Conservation (phyloP, 495 filamentous ascomycete genomes). For the Talaromyces stipitatus region DNA sequence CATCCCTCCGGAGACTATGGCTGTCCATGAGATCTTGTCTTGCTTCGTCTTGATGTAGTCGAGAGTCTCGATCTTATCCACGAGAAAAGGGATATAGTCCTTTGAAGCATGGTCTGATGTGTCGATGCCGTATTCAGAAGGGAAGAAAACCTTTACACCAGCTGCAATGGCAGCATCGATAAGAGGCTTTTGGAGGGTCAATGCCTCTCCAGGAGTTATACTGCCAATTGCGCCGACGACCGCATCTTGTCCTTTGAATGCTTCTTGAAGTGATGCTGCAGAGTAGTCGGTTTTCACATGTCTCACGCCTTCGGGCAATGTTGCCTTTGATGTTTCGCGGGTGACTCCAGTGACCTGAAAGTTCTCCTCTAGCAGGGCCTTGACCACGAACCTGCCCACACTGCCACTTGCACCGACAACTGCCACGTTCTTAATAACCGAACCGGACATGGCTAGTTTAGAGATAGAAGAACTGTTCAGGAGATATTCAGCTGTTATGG, state of each 20-base stretch:
- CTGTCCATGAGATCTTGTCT: neutral
- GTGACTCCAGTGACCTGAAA: constrained; percentile 40
- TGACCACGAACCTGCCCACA: constrained; percentile 49
- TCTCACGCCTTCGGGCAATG: constrained; percentile 15
- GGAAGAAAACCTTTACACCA: constrained; percentile 58
- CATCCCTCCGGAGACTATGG: neutral
- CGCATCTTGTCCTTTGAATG: constrained; percentile 28
- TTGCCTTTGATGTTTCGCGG: constrained; percentile 17
- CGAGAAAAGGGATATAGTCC: constrained; percentile 26
- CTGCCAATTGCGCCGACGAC: constrained; percentile 26
- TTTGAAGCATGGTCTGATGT: constrained; percentile 33
- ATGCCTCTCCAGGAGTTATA: constrained; percentile 3
- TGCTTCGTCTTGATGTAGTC: neutral
- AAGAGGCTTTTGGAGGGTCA: constrained; percentile 35
- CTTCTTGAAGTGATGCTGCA: constrained; percentile 26
- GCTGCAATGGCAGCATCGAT: constrained; percentile 55
- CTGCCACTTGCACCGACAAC: constrained; percentile 39
- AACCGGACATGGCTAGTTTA: neutral
- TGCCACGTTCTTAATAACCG: neutral
- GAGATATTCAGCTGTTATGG: neutral
- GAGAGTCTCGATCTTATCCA: constrained; percentile 26
- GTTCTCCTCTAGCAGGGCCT: constrained; percentile 42
- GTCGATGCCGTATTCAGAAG: constrained; percentile 70
- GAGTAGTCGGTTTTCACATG: constrained; percentile 38
- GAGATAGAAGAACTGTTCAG: neutral